Base-by-base conservation (phyloP, 2,329 filamentous ascomycete species). In the Colletotrichum eremochloae region DNA sequence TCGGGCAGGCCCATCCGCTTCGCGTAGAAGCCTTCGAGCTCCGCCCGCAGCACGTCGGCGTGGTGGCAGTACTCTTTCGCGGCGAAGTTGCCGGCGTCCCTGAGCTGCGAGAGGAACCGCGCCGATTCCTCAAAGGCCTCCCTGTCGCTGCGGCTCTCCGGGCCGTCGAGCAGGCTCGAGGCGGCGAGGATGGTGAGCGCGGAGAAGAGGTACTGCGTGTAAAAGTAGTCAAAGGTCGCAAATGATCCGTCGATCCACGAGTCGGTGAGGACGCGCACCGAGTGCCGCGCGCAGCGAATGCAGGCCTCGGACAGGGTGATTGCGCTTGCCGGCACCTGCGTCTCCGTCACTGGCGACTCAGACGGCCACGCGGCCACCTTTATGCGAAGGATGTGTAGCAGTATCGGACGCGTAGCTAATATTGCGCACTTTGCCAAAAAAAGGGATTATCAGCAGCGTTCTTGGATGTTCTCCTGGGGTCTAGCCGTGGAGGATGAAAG, bases 121-220 rank as follows among this genome's bases (percentile, higher is more conserved):
- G 77, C 76, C 0, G 82, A 81, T 1, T 80, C 78, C 46, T 84
- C 80, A 38, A 84, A 83, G 15, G 80, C 78, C 6, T 85, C 83
- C 8, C 76, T 76, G 48, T 85, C 84, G 31, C 76, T 77, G 12
- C 76, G 77, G 11, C 76, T 77, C 14, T 79, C 74, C 5, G 78
- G 76, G 0, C 78, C 75, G 8, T 76, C 76, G 0, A 84, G 76
- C 0, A 85, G 75, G 46, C 81, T 83, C 3, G 85, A 85, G 2
- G 86, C 79, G 1, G 82, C 83, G 1, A 87, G 80, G 8, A 86
- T 80, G 0, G 81, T 84, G 1, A 83, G 80, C 0, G 84, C 80
- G 0, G 84, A 84, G 74, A 86, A 86, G n/a, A 87, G 80, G 46
- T 85, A 86, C 60, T 86, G 84, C 0, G 82, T 82, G 75, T 82